Conservation (phyloP, 2,329 filamentous ascomycete genomes). For the Beauveria bassiana region DNA sequence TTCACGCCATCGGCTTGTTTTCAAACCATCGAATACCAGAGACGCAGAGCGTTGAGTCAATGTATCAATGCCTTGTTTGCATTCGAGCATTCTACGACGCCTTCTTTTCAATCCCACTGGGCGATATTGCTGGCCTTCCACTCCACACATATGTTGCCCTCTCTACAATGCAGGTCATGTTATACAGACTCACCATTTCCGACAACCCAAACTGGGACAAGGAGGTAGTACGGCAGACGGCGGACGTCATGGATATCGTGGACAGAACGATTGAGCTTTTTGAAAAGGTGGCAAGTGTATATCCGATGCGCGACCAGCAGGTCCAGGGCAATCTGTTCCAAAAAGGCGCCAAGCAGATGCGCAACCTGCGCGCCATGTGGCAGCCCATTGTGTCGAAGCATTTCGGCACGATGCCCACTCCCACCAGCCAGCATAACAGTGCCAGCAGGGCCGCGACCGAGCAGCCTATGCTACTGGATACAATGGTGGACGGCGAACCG, state of each 20-base stretch:
- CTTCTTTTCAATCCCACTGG: slow-evolving; percentile 25
- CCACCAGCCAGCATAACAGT: slow-evolving; percentile 18
- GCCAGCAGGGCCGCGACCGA: slow-evolving; percentile 9
- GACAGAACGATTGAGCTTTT: slow-evolving; percentile 28
- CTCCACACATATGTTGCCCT: slow-evolving; percentile 28
- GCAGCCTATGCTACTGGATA: slow-evolving; percentile 15
- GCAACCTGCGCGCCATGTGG: slow-evolving; percentile 27
- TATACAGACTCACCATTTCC: slow-evolving; percentile 32
- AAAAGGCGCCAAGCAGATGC: slow-evolving; percentile 29
- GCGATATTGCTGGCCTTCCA: slow-evolving; percentile 24
- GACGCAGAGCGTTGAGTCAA: slow-evolving; percentile 24
- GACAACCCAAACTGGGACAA: slow-evolving; percentile 36
- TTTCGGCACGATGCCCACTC: slow-evolving; percentile 23
- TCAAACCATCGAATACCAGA: slow-evolving; percentile 23
- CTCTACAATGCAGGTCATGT: slow-evolving; percentile 27
- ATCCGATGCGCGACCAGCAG: slow-evolving; percentile 21
- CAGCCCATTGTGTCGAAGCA: slow-evolving; percentile 26
- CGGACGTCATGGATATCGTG: slow-evolving; percentile 27
- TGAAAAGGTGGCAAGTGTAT: slow-evolving; percentile 19
- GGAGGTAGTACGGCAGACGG: slow-evolving; percentile 26
- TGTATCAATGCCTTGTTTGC: slow-evolving; percentile 29
- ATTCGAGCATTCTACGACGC: slow-evolving; percentile 29
- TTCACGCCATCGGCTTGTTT: slow-evolving; percentile 27
- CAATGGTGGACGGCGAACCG: slow-evolving; percentile 15
- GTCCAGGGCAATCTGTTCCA: slow-evolving; percentile 24